Conservation (phyloP, 495 filamentous ascomycete species). For the Hypoxylon fragiforme region DNA sequence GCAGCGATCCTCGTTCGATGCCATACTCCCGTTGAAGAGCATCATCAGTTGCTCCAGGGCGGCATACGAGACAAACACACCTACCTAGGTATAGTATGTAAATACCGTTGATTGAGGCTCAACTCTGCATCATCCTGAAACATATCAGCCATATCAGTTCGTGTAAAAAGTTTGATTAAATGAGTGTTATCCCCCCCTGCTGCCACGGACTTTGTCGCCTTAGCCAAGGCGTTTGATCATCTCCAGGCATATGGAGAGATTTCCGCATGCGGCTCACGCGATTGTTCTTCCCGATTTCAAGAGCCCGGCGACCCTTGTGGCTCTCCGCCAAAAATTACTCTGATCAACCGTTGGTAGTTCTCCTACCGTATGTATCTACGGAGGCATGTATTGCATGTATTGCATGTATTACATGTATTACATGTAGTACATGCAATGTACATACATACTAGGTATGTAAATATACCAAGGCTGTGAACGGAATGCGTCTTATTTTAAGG, state of each 20-base stretch:
- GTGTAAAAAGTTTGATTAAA: constrained; percentile 27
- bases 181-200: constrained; percentile 12
- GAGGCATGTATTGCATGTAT: too few species aligned
- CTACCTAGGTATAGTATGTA: constrained; percentile 5
- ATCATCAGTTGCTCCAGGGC: constrained; percentile 8
- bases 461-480: too few species aligned
- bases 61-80: too few species aligned
- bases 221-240: constrained; percentile 35
- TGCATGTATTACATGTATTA: too few species aligned
- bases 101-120: constrained; percentile 29
- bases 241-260: constrained; percentile 28
- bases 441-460: too few species aligned
- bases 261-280: constrained; percentile 31
- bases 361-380: too few species aligned
- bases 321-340: constrained; percentile 21
- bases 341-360: constrained; percentile 26
- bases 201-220: constrained; percentile 26
- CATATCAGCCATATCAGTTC: constrained; percentile 28
- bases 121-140: constrained; percentile 19
- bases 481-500: too few species aligned
- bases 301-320: constrained; percentile 16
- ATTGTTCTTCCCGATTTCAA: constrained; percentile 28
- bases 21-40: constrained; percentile 13
- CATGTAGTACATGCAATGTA: too few species aligned
- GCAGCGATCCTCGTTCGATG: background rate